A percentile compares a stretch with the other conserved stretches of the same genome.
Conservation (phyloP, 345 rosid genomes). For the Populus euphratica region DNA sequence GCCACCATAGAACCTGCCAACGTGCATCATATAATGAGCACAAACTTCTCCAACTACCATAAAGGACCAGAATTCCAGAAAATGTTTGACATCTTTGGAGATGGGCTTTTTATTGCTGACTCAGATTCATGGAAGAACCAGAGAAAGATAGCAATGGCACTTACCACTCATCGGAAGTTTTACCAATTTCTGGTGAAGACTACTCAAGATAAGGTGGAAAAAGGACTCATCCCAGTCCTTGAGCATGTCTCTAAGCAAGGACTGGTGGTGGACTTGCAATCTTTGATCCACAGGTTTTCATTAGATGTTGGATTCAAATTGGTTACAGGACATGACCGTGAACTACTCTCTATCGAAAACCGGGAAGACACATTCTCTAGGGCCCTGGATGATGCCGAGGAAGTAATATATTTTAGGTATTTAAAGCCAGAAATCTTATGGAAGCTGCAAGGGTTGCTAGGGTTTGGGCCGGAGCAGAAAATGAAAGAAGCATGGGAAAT, state of each 20-base stretch:
- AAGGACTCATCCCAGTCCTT: conserved; percentile 44
- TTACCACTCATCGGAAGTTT: conserved; percentile 33
- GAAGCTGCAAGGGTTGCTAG: conserved; percentile 56
- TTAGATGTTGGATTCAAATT: conserved; percentile 51
- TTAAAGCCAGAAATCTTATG: conserved; percentile 51
- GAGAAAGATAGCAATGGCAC: conserved; percentile 34
- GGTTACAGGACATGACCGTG: conserved; percentile 52
- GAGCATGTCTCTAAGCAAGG: conserved; percentile 34
- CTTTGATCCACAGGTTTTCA: conserved; percentile 50
- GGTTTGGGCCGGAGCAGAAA: conserved; percentile 54
- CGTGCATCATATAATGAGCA: conserved; percentile 50
- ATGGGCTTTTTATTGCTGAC: conserved; percentile 56
- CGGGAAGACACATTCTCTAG: conserved; percentile 38
- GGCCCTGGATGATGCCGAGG: conserved; percentile 56
- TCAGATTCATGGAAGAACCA: conserved; percentile 43
- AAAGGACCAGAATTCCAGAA: conserved; percentile 54
- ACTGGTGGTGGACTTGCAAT: conserved; percentile 48
- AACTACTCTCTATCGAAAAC: conserved; percentile 43
- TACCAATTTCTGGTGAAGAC: conserved; percentile 29
- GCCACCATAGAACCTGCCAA: conserved; percentile 51
- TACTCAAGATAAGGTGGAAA: conserved; percentile 32
- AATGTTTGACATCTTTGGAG: conserved; percentile 50
- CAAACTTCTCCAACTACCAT: conserved; percentile 53
- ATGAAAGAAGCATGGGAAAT: conserved; percentile 40
- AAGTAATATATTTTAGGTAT: conserved; percentile 54